Base-by-base conservation (phyloP, 2,329 filamentous ascomycete genomes). In the Knufia petricola region DNA sequence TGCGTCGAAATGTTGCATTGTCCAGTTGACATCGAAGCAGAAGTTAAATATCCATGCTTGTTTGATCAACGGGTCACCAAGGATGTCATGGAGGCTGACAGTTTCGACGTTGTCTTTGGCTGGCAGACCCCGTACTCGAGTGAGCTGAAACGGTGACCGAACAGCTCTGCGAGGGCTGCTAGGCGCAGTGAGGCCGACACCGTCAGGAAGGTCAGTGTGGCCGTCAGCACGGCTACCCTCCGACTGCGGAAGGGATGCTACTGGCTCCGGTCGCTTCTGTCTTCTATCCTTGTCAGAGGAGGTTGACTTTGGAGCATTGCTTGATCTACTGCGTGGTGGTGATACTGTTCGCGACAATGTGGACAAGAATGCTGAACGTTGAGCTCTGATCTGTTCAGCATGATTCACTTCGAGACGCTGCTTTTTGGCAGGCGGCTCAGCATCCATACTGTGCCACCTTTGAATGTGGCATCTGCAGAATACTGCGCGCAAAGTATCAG, bases 21-120 rank as follows among this genome's bases (percentile, higher is more conserved):
- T 58, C 60, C 79, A 82, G 49, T 80, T 74, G 20, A 82, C 60
- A 59, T 77, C 70, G 56, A 75, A 72, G 7, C 74, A 63, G 54
- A 72, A 77, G 51, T 78, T 77, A 58, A 78, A 78, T 38, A 75
- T 68, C 74, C 75, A 78, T 49, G 72, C 74, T 61, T 77, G 74
- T 32, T 76, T 74, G 48, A 92, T 85, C 53, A 87, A 70, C 0
- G 85, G 84, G 61, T 88, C 80, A 0, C 84, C 79, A 1, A 94
- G 71, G 4, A 94, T 72, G 50, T 87, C 83, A 3, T 68, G 66
- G 8, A 92, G 68, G 1, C 71, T 74, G 28, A 90, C 65, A 0
- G 85, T 72, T 61, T 84, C 84, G 20, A 70, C 66, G 66, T 94
- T 92, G 52, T 74, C 68, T 0, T 62, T 60, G 1, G 69, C 63